Evolutionary conservation across 192 early-diverging fungal species (phyloP).

Genomic region (Podila verticillata): DNA sequence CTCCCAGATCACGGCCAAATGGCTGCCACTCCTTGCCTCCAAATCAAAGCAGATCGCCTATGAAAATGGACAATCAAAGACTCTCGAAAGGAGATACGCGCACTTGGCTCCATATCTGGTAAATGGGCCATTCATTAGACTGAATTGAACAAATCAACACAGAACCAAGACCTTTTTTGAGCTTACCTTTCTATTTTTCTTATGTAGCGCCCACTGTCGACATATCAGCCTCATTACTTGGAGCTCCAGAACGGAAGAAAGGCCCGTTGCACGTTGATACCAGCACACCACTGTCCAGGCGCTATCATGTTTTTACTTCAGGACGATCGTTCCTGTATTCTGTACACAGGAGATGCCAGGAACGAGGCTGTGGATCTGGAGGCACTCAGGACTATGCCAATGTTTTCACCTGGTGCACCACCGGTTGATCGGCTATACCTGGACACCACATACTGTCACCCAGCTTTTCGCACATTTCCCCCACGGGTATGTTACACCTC

Average conservation of each 20-base stretch:
- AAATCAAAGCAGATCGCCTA: slow-evolving; percentile 19
- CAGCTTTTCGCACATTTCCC: slow-evolving; percentile 42
- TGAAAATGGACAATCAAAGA: slow-evolving; percentile 10
- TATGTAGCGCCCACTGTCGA: slow-evolving; percentile 20
- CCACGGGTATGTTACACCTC: slow-evolving; percentile 29
- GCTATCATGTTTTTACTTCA: slow-evolving; percentile 57
- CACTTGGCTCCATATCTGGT: slow-evolving; percentile 31
- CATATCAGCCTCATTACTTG: slow-evolving; percentile 24
- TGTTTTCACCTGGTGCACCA: slow-evolving; percentile 17
- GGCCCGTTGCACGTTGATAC: slow-evolving; percentile 49
- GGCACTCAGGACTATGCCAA: slow-evolving; percentile 14
- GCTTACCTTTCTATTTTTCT: neutral
- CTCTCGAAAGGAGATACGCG: slow-evolving; percentile 18
- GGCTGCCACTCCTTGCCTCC: slow-evolving; percentile 49
- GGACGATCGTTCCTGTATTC: slow-evolving; percentile 36
- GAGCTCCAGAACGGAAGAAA: slow-evolving; percentile 48
- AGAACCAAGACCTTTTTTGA: no score
- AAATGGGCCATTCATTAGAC: neutral
- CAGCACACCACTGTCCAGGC: slow-evolving; percentile 62
- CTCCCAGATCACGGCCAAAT: slow-evolving; percentile 54
- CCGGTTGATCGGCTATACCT: slow-evolving; percentile 56
- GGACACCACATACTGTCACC: slow-evolving; percentile 61
- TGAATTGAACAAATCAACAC: no score
- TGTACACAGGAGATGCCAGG: slow-evolving; percentile 43
- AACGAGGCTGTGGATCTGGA: slow-evolving; percentile 27